A percentile compares a stretch with the other conserved stretches of the same genome.
phyloP scores from a whole-genome alignment of 345 rosid species.

The Syzygium aqueum region DNA sequence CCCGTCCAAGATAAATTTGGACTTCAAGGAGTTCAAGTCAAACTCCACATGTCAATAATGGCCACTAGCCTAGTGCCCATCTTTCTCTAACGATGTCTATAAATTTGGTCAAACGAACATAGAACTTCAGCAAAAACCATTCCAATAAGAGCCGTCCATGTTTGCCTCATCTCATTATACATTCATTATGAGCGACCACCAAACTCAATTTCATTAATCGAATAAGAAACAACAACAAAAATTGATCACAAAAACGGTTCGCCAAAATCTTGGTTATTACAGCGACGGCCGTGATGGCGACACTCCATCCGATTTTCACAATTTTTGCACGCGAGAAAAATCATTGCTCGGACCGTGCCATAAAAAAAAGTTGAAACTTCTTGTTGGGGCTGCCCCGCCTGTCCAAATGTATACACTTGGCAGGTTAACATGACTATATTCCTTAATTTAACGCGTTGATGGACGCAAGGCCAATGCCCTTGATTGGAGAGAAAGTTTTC shows the following conservation, averaged over 20 bases:
- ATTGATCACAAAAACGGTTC: neutral
- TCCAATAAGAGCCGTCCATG: no score
- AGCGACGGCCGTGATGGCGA: neutral
- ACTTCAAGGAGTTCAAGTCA: neutral
- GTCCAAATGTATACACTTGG: no score
- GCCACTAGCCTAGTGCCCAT: neutral
- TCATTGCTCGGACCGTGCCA: neutral
- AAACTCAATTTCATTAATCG: neutral
- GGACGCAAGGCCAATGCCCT: no score
- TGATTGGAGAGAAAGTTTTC: no score
- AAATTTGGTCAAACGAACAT: neutral
- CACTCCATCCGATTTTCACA: neutral
- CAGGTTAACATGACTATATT: no score
- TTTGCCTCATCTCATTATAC: no score
- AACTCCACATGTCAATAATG: neutral
- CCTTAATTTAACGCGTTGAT: no score
- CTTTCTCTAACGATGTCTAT: neutral
- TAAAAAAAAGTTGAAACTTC: neutral
- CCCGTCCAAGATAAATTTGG: no score
- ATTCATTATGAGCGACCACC: neutral
- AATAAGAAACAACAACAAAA: neutral
- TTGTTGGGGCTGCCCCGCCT: no score
- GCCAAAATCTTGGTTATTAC: neutral
- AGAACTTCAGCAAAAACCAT: accelerated
- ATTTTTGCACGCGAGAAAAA: neutral